phyloP scores from a whole-genome alignment of 2,329 filamentous ascomycete species.

The Trichophyton simii region DNA sequence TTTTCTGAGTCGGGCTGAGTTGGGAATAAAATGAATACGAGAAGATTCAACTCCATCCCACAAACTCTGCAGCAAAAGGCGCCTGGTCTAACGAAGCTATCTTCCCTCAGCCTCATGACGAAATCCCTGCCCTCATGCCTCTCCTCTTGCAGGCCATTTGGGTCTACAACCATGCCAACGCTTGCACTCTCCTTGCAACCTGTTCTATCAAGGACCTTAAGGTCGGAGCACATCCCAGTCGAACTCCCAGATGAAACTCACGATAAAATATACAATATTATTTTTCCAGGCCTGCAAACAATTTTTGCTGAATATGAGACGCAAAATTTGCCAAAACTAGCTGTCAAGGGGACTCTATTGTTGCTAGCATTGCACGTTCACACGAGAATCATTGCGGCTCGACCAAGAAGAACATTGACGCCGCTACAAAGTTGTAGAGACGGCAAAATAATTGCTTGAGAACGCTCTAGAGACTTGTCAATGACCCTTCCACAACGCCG shows the following conservation, averaged over 20 bases:
- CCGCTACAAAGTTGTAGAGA: neutral
- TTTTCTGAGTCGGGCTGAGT: too few species aligned
- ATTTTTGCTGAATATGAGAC: neutral
- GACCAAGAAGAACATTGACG: neutral
- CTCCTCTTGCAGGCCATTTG: too few species aligned
- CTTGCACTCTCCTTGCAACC: slow-evolving; percentile 27
- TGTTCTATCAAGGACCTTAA: neutral
- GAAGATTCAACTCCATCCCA: too few species aligned
- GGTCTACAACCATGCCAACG: slow-evolving; percentile 27
- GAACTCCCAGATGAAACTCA: neutral
- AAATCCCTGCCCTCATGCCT: too few species aligned
- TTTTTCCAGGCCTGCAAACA: neutral
- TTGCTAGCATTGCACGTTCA: neutral
- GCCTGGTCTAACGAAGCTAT: too few species aligned
- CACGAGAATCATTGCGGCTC: neutral
- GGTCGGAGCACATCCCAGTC: neutral
- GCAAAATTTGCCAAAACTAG: neutral
- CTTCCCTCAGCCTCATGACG: too few species aligned
- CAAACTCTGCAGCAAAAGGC: too few species aligned
- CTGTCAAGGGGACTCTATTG: neutral
- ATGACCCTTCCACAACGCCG: neutral
- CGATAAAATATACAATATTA: neutral
- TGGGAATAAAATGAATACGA: too few species aligned
- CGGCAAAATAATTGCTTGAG: neutral
- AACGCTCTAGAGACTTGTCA: neutral